Evolutionary conservation across 2,329 filamentous ascomycete genomes (phyloP).

Genomic region (Hypoxylon sp.): DNA sequence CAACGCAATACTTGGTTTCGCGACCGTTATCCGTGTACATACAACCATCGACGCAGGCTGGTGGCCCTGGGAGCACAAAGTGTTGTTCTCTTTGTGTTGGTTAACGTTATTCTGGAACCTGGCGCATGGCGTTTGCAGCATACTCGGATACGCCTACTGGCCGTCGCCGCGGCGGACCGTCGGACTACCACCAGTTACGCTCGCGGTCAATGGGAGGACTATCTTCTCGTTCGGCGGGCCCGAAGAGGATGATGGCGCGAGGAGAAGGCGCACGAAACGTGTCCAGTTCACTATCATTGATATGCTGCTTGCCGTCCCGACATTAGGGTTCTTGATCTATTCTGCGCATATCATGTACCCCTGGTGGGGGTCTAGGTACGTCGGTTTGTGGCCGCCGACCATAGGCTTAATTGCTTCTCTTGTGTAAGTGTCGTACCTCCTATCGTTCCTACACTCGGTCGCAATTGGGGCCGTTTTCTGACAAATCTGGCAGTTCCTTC

Average conservation of each 20-base stretch:
- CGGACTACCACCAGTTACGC: conserved; percentile 47
- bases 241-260: conserved; percentile 48
- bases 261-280: conserved; percentile 47
- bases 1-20: conserved; percentile 46
- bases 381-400: conserved; percentile 49
- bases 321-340: conserved; percentile 47
- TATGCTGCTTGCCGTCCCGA: conserved; percentile 46
- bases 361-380: conserved; percentile 50
- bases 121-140: conserved; percentile 41
- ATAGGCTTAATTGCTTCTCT: conserved; percentile 50
- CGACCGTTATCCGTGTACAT: conserved; percentile 49
- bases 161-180: conserved; percentile 49
- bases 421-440: conserved; percentile 41
- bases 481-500: conserved; percentile 38
- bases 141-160: conserved; percentile 50
- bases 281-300: conserved; percentile 48
- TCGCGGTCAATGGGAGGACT: conserved; percentile 46
- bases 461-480: neutral
- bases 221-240: conserved; percentile 49
- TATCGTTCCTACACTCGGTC: neutral
- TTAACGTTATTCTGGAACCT: conserved; percentile 49
- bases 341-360: conserved; percentile 51
- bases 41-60: conserved; percentile 48
- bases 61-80: conserved; percentile 51
- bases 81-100: conserved; percentile 50